Evolutionary conservation across 2,329 filamentous ascomycete genomes (phyloP), one percentile per base, ranked within the genome.

Genomic region (Paecilomyces sp.): DNA sequence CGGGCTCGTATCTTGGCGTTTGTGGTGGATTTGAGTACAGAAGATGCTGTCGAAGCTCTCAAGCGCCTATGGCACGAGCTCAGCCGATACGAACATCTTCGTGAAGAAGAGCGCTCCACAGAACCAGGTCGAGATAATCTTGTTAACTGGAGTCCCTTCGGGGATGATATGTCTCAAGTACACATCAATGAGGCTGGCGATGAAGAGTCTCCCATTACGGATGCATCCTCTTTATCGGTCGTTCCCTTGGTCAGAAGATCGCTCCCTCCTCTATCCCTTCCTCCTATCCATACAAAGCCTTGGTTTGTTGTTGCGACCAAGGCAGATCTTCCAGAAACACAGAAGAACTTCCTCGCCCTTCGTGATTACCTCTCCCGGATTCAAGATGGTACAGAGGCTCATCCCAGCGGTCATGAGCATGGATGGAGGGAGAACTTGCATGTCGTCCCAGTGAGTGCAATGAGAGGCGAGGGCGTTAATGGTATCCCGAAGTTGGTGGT

Each of bases 301-400:
- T 99, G 94, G 94, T 94, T 96, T 68, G 92, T 97, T 4, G 87
- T 97, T 52, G 93, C 91, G 1, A 97, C 92, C 22, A 97, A 97
- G 76, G 92, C 91, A 0, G 93, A 97, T 72, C 73, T 96, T 58
- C 85, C 87, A 3, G 83, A 83, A 2, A 96, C 94, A 1, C 84
- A 92, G 72, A 83, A 86, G 25, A 95, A 94, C 70, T 99, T 91
- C 72, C 76, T 74, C 36, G 75, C 78, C 57, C 77, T 99, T 65
- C 86, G 86, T 65, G 76, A 77, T 8, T 96, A 97, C 74, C 76
- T 99, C 3, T 80, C 83, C 3, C 78, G 77, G 3, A 82, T 97
- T 25, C 84, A 84, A 57, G 78, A 77, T 0, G 88, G 88, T 1
- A 75, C 78, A 22, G 81, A 83, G 60, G 79, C 82, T 30, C 93